Evolutionary conservation across 345 rosid species (phyloP).

Genomic region (Erodium maritimum): DNA sequence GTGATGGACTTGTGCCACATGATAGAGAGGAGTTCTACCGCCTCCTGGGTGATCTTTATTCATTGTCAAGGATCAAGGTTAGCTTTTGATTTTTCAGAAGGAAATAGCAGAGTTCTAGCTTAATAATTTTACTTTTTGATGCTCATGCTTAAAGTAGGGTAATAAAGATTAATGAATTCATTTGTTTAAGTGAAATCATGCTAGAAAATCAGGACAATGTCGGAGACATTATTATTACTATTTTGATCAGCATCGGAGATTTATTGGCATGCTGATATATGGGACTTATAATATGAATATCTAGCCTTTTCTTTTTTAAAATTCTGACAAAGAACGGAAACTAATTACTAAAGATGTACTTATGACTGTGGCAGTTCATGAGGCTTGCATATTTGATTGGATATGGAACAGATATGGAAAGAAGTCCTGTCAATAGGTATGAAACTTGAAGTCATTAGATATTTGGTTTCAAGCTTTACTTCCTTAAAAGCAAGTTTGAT

Average conservation of each 20-base stretch:
- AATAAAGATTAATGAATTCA: too few relatives aligned
- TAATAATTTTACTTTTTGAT: neutral
- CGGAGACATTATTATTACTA: too few relatives aligned
- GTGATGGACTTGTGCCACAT: conserved; percentile 47
- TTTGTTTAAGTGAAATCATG: too few relatives aligned
- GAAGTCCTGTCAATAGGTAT: conserved; percentile 94
- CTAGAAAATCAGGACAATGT: too few relatives aligned
- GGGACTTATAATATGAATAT: neutral
- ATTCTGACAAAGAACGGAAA: neutral
- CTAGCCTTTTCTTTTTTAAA: neutral
- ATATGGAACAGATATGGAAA: conserved; percentile 76
- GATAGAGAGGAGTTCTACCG: conserved; percentile 88
- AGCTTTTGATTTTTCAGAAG: neutral
- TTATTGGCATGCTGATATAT: neutral
- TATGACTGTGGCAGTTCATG: conserved; percentile 63
- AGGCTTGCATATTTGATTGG: conserved; percentile 92
- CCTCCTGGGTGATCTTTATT: conserved; percentile 90
- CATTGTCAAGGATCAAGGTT: conserved; percentile 84
- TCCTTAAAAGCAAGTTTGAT: neutral
- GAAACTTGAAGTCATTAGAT: neutral
- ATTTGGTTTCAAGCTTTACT: neutral
- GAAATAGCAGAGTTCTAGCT: neutral
- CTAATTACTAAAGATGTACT: conserved; percentile 13
- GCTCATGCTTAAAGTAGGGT: neutral
- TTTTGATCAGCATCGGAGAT: too few relatives aligned